phyloP scores from a whole-genome alignment of 305 asterid species.

The Galium porrigens region DNA sequence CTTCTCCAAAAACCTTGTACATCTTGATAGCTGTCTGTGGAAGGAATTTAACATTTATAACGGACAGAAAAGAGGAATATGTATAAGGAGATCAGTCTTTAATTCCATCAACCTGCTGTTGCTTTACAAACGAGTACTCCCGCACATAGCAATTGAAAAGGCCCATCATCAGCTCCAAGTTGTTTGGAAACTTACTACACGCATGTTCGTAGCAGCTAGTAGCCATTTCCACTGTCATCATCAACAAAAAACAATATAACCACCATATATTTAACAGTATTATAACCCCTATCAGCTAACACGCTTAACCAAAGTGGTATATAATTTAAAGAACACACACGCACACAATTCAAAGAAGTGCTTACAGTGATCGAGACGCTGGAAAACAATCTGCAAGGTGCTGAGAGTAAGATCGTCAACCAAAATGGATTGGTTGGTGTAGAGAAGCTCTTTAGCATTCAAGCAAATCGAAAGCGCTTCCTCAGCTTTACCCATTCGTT shows the following conservation, averaged over 20 bases:
- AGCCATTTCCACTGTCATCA: conserved; percentile 74
- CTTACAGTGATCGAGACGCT: conserved; percentile 80
- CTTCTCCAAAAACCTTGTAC: conserved; percentile 84
- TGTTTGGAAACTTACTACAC: conserved; percentile 64
- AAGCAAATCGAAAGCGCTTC: conserved; percentile 72
- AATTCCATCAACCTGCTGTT: conserved; percentile 69
- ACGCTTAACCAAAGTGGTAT: too few relatives aligned
- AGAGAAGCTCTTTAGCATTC: conserved; percentile 62
- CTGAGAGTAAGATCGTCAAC: conserved; percentile 90
- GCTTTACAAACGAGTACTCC: conserved; percentile 87
- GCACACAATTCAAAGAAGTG: conserved; percentile 7
- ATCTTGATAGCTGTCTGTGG: conserved; percentile 78
- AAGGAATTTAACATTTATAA: conserved; percentile 4
- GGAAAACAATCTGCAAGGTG: conserved; percentile 88
- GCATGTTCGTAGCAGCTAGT: conserved; percentile 88
- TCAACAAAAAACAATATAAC: not conserved
- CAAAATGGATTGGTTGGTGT: conserved; percentile 39
- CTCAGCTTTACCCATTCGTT: conserved; percentile 76
- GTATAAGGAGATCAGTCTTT: conserved; percentile 4
- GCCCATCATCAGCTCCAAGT: conserved; percentile 82
- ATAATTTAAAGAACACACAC: not conserved
- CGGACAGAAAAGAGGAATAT: conserved; percentile 2
- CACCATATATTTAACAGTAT: not conserved
- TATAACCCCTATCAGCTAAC: not conserved
- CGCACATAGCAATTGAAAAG: conserved; percentile 85